Conservation (phyloP, 805 yeast species). For the Cyberlindnera saturnus region DNA sequence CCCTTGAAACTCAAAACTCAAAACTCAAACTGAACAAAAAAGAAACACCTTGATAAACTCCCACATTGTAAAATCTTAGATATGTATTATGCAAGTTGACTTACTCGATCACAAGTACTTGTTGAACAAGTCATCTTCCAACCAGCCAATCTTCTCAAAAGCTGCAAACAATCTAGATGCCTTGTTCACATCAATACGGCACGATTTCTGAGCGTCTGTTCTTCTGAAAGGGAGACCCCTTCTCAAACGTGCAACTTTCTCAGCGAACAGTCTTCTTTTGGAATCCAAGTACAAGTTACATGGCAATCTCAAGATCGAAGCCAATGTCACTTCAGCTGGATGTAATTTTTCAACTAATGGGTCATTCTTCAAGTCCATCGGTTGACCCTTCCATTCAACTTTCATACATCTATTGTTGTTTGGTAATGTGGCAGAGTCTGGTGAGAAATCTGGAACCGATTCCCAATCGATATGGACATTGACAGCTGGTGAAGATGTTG, state of each 20-base stretch:
- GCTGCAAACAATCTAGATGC: conserved; percentile 91
- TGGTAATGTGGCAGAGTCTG: conserved; percentile 61
- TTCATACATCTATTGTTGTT: conserved; percentile 64
- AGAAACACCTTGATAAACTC: neutral
- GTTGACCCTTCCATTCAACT: conserved; percentile 98
- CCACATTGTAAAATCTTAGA: neutral
- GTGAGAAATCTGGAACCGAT: conserved; percentile 77
- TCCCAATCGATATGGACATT: conserved; percentile 59
- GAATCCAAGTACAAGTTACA: conserved; percentile 78
- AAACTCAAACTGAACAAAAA: too few relatives aligned
- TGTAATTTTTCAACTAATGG: conserved; percentile 70
- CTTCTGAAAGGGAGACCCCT: conserved; percentile 84
- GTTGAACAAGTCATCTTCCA: conserved; percentile 66
- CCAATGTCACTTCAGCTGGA: conserved; percentile 85
- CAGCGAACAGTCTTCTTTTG: conserved; percentile 80
- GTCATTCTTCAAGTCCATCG: conserved; percentile 82
- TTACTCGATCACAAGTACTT: conserved; percentile 29
- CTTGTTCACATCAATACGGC: conserved; percentile 94
- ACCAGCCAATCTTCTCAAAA: conserved; percentile 94
- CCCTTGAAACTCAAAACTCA: neutral
- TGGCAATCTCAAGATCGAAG: conserved; percentile 85
- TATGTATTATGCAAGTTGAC: neutral
- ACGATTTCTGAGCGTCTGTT: conserved; percentile 97
- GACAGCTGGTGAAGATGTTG: conserved; percentile 35
- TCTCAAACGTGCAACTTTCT: conserved; percentile 75